Evolutionary conservation across 768 basidiomycete genomes (phyloP), one percentile per base, ranked within the genome.

Genomic region (Porpolomopsis calyptriformis): DNA sequence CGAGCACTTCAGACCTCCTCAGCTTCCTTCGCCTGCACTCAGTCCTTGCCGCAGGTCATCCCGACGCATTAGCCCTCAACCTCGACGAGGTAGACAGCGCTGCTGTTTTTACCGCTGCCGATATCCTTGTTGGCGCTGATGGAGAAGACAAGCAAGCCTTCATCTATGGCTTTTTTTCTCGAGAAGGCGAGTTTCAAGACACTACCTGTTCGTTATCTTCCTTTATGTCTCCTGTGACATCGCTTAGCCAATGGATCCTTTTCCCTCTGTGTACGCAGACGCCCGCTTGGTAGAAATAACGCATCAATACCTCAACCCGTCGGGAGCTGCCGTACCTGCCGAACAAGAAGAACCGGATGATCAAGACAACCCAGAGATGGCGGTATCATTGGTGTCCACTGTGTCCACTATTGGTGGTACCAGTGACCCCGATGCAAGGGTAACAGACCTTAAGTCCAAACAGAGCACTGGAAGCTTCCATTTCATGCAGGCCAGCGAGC

Each of bases 401-500:
- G 40, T n/a, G 16, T 43, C 47, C 3, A 29, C 39, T 20, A 26
- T n/a, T 9, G 31, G 45, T 40, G 51, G 47, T 1, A 66, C 67
- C 38, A 35, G 56, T 2, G 68, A 69, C 29, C 47, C 54, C 22
- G 52, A 60, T 11, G 52, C 51, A 2, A 31, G 60, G 24, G 67
- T 73, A 29, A 62, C 66, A 40, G 72, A 65, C 46, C 61, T 76
- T 36, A 67, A 75, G 11, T 20, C 25, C 40, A 56, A 62, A 54
- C 60, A 62, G 53, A 58, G 63, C 5, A 66, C 78, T 0, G 70
- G 71, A 46, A 75, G 78, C 62, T 82, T 87, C 71, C 77, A 75
- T 55, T 90, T 89, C 61, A 82, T 90, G 67, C 80, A 86, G 61
- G 82, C 74, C 48, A 87, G 85, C 59, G 86, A 89, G 55, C 68